phyloP scores from a whole-genome alignment of 768 basidiomycete genomes.

The Strobilomyces echinocephalus region DNA sequence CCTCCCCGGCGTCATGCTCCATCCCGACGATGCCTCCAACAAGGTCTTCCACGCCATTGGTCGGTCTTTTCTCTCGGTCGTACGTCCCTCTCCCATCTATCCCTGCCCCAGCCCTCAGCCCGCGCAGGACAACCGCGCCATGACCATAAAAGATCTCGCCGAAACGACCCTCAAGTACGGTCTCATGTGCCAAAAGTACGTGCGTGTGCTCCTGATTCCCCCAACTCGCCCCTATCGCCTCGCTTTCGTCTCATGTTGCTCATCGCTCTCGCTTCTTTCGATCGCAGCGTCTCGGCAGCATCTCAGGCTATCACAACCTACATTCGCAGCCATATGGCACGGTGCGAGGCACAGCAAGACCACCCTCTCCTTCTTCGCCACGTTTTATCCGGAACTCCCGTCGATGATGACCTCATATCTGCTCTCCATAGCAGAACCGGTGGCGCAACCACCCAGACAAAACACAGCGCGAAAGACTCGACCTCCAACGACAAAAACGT shows the following conservation, averaged over 20 bases:
- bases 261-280: background rate
- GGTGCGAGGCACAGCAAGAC: constrained; percentile 68
- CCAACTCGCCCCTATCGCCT: constrained; percentile 4
- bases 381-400: constrained; percentile 61
- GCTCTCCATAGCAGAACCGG: constrained; percentile 67
- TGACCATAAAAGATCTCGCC: constrained; percentile 83
- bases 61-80: constrained; percentile 69
- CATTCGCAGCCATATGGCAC: constrained; percentile 65
- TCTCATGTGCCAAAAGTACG: constrained; percentile 72
- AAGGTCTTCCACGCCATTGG: constrained; percentile 73
- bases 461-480: constrained; percentile 13
- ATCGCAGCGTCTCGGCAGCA: constrained; percentile 63
- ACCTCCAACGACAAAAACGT: constrained; percentile 25
- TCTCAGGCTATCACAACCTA: constrained; percentile 82
- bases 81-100: constrained; percentile 34
- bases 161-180: constrained; percentile 63
- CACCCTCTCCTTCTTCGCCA: constrained; percentile 72
- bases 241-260: constrained; percentile 13
- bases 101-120: background rate
- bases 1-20: constrained; percentile 59
- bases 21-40: constrained; percentile 66
- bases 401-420: constrained; percentile 70
- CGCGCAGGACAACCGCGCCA: constrained; percentile 68
- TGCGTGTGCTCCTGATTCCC: constrained; percentile 17
- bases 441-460: constrained; percentile 50